Percentiles rank a stretch among this genome's conserved stretches.
Evolutionary conservation across 768 basidiomycete species (phyloP).

Genomic region (Kwoniella heveanensis): DNA sequence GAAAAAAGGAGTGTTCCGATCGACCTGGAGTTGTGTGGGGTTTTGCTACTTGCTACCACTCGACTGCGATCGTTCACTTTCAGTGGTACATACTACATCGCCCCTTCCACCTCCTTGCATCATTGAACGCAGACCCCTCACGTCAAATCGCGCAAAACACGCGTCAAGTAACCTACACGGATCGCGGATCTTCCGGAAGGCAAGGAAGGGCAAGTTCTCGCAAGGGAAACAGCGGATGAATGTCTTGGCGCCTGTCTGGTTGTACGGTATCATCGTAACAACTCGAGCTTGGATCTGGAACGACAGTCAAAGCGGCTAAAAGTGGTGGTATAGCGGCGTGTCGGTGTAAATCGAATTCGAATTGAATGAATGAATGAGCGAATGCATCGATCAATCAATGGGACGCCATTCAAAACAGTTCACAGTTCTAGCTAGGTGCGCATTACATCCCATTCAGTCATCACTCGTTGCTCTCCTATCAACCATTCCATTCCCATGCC

Average conservation of each 20-base stretch:
- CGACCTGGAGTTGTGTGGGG: too few species aligned
- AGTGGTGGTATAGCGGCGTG: too few species aligned
- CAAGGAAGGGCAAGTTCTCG: background rate
- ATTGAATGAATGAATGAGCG: background rate
- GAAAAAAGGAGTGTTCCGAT: conserved; percentile 1
- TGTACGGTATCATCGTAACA: too few species aligned
- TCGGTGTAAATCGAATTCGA: too few species aligned
- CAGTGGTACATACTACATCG: background rate
- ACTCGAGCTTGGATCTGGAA: too few species aligned
- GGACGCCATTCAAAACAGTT: conserved; percentile 1
- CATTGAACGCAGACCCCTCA: background rate
- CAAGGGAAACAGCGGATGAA: background rate
- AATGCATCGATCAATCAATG: too few species aligned
- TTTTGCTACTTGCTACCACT: too few species aligned
- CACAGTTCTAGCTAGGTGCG: too few species aligned
- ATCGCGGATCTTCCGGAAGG: background rate
- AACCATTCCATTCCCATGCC: background rate
- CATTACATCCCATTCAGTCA: background rate
- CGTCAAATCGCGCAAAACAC: background rate
- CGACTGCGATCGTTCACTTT: too few species aligned
- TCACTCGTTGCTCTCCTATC: background rate
- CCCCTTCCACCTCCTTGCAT: background rate
- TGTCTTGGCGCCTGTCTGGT: background rate
- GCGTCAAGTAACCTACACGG: too few species aligned
- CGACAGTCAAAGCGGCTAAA: too few species aligned